phyloP scores from a whole-genome alignment of 2,329 filamentous ascomycete genomes.

The Magnaporthiopsis rhizophila region DNA sequence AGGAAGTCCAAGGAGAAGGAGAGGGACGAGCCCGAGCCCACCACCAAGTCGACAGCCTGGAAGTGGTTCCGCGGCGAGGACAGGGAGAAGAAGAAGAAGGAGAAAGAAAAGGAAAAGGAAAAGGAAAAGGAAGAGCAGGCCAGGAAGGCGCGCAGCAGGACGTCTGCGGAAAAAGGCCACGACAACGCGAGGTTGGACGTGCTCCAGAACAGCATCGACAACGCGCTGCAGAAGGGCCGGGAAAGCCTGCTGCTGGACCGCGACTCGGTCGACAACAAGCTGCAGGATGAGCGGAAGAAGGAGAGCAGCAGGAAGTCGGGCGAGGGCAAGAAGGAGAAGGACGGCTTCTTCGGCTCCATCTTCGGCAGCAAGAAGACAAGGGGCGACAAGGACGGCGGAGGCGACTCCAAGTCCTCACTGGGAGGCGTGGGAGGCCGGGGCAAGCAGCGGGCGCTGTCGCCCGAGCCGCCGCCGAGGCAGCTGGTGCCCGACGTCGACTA shows the following conservation, averaged over 20 bases:
- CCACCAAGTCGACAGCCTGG: slow-evolving; percentile 43
- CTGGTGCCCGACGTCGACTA: slow-evolving; percentile 87
- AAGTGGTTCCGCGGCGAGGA: slow-evolving; percentile 32
- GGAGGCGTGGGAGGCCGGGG: slow-evolving; percentile 49
- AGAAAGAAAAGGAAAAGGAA: slow-evolving; percentile 39
- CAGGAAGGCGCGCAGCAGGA: slow-evolving; percentile 58
- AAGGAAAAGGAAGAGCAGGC: slow-evolving; percentile 41
- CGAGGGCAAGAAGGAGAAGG: slow-evolving; percentile 78
- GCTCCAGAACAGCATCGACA: slow-evolving; percentile 80
- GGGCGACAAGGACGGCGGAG: slow-evolving; percentile 62
- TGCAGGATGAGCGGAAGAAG: slow-evolving; percentile 78
- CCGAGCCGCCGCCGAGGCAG: slow-evolving; percentile 64
- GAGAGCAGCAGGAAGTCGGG: slow-evolving; percentile 65
- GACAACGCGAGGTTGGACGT: slow-evolving; percentile 81
- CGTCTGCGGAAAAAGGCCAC: slow-evolving; percentile 50
- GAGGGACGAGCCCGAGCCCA: slow-evolving; percentile 42
- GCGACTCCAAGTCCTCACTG: slow-evolving; percentile 18
- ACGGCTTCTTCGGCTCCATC: slow-evolving; percentile 86
- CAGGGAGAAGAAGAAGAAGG: slow-evolving; percentile 50
- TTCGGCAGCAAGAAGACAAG: slow-evolving; percentile 90
- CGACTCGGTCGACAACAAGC: slow-evolving; percentile 56
- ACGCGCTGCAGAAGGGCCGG: slow-evolving; percentile 53
- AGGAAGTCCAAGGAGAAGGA: slow-evolving; percentile 49
- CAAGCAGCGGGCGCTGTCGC: slow-evolving; percentile 67
- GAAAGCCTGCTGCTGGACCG: slow-evolving; percentile 82